Percentiles rank a stretch among this genome's conserved stretches.
These are phyloP conservation scores for Corinectria fuckeliana DNA, from an alignment of 2,329 filamentous ascomycete genomes.

Conservation along the genomic window DNA sequence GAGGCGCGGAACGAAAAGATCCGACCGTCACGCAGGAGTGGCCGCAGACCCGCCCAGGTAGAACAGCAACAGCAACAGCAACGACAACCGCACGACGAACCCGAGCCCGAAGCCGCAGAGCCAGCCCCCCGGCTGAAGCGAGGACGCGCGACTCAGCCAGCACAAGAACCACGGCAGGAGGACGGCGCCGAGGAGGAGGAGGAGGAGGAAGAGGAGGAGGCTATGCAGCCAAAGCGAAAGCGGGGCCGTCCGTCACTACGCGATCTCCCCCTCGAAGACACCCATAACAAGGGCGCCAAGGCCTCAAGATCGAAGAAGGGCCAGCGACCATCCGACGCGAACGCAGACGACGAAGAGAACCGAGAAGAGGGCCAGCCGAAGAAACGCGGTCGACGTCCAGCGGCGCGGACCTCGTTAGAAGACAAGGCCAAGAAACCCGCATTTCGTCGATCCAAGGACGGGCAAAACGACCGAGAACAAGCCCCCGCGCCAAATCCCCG, in stretches of 20 bases:
- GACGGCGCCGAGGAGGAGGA: conserved; percentile 8
- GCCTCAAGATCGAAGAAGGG: conserved; percentile 18
- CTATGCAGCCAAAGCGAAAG: conserved; percentile 14
- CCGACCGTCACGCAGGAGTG: conserved; percentile 21
- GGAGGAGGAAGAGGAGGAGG: background rate
- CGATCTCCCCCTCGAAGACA: conserved; percentile 13
- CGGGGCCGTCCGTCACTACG: conserved; percentile 29
- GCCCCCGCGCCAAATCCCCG: conserved; percentile 12
- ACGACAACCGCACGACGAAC: conserved; percentile 5
- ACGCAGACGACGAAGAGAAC: conserved; percentile 14
- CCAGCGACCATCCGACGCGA: background rate
- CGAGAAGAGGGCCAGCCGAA: conserved; percentile 18
- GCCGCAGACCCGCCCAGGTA: conserved; percentile 15
- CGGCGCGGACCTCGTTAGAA: conserved; percentile 5
- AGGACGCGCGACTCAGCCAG: conserved; percentile 10
- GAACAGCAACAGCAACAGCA: conserved; percentile 16
- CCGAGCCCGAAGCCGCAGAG: background rate
- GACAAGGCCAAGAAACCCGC: background rate
- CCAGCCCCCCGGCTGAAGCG: conserved; percentile 23
- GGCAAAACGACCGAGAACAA: conserved; percentile 13
- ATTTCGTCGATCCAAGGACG: conserved; percentile 1
- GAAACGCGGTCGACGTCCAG: conserved; percentile 24
- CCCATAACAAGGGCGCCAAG: conserved; percentile 28
- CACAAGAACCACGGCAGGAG: conserved; percentile 8
- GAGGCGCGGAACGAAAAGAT: conserved; percentile 19